Evolutionary conservation across 305 asterid species (phyloP).

Genomic region (Fraxinus greggii): DNA sequence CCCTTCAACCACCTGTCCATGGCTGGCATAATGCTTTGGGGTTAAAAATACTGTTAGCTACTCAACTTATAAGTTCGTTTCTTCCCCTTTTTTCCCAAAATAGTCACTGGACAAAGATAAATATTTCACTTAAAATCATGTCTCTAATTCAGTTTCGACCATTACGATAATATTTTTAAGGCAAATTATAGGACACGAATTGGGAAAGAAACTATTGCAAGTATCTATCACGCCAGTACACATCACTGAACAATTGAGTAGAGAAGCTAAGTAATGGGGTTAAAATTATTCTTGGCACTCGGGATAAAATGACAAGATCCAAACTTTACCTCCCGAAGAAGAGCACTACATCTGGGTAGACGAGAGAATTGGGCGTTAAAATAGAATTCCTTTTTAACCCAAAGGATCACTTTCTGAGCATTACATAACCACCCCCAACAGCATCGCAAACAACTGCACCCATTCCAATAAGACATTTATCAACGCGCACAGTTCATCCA

Average conservation of each 20-base stretch:
- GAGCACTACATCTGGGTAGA: not conserved
- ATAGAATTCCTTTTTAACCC: not conserved
- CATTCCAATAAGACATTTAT: not conserved
- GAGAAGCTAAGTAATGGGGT: not conserved
- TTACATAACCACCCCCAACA: not conserved
- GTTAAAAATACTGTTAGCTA: not conserved
- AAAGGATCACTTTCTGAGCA: not conserved
- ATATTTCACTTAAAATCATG: not conserved
- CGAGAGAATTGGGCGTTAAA: not conserved
- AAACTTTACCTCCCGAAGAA: not conserved
- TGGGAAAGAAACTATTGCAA: not conserved
- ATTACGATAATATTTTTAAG: not conserved
- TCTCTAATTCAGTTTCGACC: not conserved
- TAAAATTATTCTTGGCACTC: not conserved
- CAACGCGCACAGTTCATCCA: not conserved
- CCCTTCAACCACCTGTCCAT: not conserved
- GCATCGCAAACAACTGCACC: not conserved
- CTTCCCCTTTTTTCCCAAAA: not conserved
- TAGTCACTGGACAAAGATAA: not conserved
- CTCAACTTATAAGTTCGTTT: not conserved
- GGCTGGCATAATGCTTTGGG: not conserved
- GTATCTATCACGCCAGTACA: not conserved
- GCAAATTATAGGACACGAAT: not conserved
- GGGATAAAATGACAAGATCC: not conserved
- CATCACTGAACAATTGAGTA: not conserved